These are phyloP conservation scores for Cercospora sp. DNA, from an alignment of 2,329 filamentous ascomycete genomes.

Conservation along the genomic window DNA sequence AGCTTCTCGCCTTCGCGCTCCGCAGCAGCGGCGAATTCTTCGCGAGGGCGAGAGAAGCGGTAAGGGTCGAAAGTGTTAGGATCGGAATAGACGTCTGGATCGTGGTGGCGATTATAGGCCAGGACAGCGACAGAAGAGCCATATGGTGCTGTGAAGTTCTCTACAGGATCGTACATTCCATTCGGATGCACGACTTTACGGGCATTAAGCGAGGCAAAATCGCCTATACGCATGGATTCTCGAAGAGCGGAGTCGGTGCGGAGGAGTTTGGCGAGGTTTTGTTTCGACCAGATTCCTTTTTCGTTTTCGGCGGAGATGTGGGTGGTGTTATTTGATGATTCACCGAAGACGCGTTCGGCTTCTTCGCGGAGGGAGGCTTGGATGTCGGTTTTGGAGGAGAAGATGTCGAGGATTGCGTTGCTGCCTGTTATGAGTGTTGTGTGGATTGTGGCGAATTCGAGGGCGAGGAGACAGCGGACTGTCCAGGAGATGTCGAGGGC, in stretches of 20 bases:
- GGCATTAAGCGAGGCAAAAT: slow-evolving; percentile 27
- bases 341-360: slow-evolving; percentile 26
- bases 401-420: slow-evolving; percentile 51
- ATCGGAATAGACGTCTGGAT: slow-evolving; percentile 34
- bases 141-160: slow-evolving; percentile 30
- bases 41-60: slow-evolving; percentile 32
- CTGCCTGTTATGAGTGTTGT: slow-evolving; percentile 57
- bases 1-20: slow-evolving; percentile 10
- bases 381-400: slow-evolving; percentile 43
- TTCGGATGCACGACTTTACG: slow-evolving; percentile 33
- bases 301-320: neutral
- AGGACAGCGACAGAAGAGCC: slow-evolving; percentile 29
- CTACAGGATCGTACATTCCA: slow-evolving; percentile 31
- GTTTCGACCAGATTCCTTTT: slow-evolving; percentile 26
- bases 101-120: slow-evolving; percentile 31
- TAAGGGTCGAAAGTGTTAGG: slow-evolving; percentile 37
- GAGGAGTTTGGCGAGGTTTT: slow-evolving; percentile 30
- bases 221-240: slow-evolving; percentile 36
- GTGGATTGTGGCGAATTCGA: slow-evolving; percentile 62
- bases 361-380: slow-evolving; percentile 39
- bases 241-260: slow-evolving; percentile 36
- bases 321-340: slow-evolving; percentile 14
- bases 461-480: slow-evolving; percentile 54
- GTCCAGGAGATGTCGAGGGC: slow-evolving; percentile 54
- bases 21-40: slow-evolving; percentile 25